These are phyloP conservation scores for Craterostigma plantagineum DNA, from an alignment of 257 asterid species.

Conservation along the genomic window DNA sequence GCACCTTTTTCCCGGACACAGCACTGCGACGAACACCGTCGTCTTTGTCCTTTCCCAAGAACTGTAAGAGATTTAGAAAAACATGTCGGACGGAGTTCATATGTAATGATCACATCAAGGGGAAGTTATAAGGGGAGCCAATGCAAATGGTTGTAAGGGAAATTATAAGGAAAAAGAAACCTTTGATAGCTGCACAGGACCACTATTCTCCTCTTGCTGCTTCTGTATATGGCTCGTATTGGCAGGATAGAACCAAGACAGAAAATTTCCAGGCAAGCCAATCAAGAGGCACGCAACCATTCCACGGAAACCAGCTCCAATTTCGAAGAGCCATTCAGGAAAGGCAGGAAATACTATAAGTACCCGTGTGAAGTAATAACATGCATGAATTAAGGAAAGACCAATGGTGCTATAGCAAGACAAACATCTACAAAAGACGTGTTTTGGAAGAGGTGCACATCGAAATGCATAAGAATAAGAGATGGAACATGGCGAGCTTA, in stretches of 20 bases:
- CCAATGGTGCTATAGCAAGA: not conserved
- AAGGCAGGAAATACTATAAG: constrained; percentile 69
- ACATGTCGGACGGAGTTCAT: constrained; percentile 8
- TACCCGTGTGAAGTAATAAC: constrained; percentile 7
- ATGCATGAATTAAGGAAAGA: constrained; percentile 1
- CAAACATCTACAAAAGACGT: not conserved
- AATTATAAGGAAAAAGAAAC: constrained; percentile 13
- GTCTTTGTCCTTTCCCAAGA: constrained; percentile 64
- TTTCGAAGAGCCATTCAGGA: constrained; percentile 76
- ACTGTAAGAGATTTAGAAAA: constrained; percentile 24
- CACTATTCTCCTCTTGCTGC: constrained; percentile 56
- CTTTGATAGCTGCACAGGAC: constrained; percentile 98
- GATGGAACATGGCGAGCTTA: not conserved
- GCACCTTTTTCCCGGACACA: constrained; percentile 91
- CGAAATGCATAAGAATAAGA: too few species aligned
- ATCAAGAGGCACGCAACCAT: constrained; percentile 42
- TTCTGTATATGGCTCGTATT: constrained; percentile 76
- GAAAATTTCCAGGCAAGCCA: constrained; percentile 41
- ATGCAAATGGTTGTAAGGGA: not conserved
- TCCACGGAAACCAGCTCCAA: constrained; percentile 96
- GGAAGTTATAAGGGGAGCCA: not conserved
- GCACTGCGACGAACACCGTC: constrained; percentile 92
- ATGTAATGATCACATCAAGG: not conserved
- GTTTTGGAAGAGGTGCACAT: too few species aligned
- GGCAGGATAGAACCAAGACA: constrained; percentile 55